These are phyloP conservation scores for Ormosia semicastrata DNA, from an alignment of 306 rosid genomes.

Conservation along the genomic window DNA sequence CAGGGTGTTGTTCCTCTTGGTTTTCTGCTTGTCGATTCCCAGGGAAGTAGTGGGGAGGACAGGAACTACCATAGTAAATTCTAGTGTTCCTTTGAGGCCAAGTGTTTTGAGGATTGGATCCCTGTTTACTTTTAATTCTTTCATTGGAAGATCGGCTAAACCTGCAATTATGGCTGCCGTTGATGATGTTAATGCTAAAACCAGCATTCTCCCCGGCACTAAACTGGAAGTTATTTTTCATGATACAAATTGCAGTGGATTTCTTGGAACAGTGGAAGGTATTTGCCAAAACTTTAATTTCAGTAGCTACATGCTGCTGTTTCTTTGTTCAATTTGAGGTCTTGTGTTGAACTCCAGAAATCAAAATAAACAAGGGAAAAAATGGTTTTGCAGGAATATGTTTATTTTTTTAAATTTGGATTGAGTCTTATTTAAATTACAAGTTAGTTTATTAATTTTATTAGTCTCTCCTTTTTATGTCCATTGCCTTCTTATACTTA, in stretches of 20 bases:
- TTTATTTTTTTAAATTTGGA: slow-evolving; percentile 1
- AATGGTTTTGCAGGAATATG: not conserved
- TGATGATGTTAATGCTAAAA: slow-evolving; percentile 64
- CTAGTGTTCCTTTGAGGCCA: slow-evolving; percentile 35
- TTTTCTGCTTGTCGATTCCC: slow-evolving; percentile 55
- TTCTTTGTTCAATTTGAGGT: not conserved
- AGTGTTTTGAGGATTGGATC: slow-evolving; percentile 69
- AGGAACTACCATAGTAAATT: slow-evolving; percentile 41
- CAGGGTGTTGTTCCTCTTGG: slow-evolving; percentile 32
- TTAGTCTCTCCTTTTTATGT: not conserved
- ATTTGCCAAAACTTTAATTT: slow-evolving; percentile 33
- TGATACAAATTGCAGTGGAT: slow-evolving; percentile 83
- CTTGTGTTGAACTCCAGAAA: not conserved
- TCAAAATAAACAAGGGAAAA: not conserved
- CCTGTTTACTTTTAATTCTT: slow-evolving; percentile 63
- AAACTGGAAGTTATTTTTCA: slow-evolving; percentile 38
- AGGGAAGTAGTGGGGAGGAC: slow-evolving; percentile 44
- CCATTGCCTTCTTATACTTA: not conserved
- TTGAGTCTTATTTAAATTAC: not conserved
- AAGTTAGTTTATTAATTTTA: not conserved
- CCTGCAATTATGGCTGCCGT: slow-evolving; percentile 60
- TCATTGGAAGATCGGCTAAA: slow-evolving; percentile 69
- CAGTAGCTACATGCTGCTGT: not conserved
- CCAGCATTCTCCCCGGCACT: slow-evolving; percentile 48
- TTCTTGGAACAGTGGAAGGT: slow-evolving; percentile 80